Percentiles rank a stretch among this genome's conserved stretches.
Evolutionary conservation across 192 early-diverging fungal genomes (phyloP).

Genomic region (Coemansia umbellata): DNA sequence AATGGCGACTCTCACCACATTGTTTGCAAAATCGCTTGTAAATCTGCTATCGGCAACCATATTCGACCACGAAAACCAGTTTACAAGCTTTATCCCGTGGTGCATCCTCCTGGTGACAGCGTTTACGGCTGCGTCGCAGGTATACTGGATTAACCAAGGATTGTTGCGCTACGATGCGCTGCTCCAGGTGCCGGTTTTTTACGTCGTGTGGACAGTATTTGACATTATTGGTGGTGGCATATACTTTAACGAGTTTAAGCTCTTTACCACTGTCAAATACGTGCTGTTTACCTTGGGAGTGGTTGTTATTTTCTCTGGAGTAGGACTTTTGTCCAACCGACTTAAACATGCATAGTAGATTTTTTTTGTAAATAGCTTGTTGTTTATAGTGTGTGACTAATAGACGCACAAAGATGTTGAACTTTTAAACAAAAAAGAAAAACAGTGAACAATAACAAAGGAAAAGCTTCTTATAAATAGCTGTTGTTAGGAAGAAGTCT

Average conservation of each 20-base stretch:
- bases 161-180: conserved; percentile 75
- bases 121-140: conserved; percentile 71
- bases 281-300: conserved; percentile 66
- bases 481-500: no score
- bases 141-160: conserved; percentile 85
- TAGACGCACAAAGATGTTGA: no score
- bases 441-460: no score
- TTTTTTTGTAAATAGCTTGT: background rate
- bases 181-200: conserved; percentile 79
- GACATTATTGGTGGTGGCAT: conserved; percentile 80
- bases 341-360: conserved; percentile 34
- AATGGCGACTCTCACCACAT: conserved; percentile 71
- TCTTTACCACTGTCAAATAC: conserved; percentile 62
- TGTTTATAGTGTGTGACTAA: background rate
- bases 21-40: conserved; percentile 81
- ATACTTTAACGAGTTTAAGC: conserved; percentile 73
- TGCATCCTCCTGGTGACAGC: conserved; percentile 66
- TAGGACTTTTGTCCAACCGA: conserved; percentile 61
- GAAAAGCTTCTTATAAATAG: no score
- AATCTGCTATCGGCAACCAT: conserved; percentile 64
- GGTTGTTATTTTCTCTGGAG: conserved; percentile 68
- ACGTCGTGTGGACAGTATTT: conserved; percentile 76
- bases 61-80: conserved; percentile 72
- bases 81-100: conserved; percentile 61
- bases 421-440: no score